Percentiles rank a stretch among this genome's conserved stretches.
phyloP scores from a whole-genome alignment of 1,139 yeast species.

The Nakaseomyces uthaithaninus region DNA sequence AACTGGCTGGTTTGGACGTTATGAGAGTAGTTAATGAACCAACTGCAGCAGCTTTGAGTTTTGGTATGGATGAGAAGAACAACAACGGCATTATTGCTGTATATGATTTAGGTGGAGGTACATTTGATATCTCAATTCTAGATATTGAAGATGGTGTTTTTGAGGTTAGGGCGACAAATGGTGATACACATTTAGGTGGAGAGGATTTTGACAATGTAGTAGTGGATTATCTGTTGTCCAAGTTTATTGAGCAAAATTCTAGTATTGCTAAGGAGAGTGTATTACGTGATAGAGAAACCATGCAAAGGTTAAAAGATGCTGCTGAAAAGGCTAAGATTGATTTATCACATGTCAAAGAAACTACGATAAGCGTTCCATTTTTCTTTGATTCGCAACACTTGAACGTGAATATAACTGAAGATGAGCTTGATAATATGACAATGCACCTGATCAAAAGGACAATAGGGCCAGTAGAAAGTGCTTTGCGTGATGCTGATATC shows the following conservation, averaged over 20 bases:
- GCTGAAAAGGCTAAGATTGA: slow-evolving; percentile 68
- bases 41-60: slow-evolving; percentile 76
- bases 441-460: slow-evolving; percentile 53
- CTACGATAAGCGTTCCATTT: slow-evolving; percentile 59
- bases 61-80: slow-evolving; percentile 47
- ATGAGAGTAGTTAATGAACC: slow-evolving; percentile 71
- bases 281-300: slow-evolving; percentile 22
- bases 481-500: slow-evolving; percentile 62
- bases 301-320: slow-evolving; percentile 65
- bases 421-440: slow-evolving; percentile 56
- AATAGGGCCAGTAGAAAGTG: slow-evolving; percentile 56
- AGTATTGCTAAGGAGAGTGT: slow-evolving; percentile 13
- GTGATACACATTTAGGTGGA: slow-evolving; percentile 78
- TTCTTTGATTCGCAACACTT: slow-evolving; percentile 45
- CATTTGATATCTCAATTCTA: slow-evolving; percentile 70
- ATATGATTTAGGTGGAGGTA: slow-evolving; percentile 78
- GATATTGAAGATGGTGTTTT: slow-evolving; percentile 78
- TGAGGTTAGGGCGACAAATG: slow-evolving; percentile 76
- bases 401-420: slow-evolving; percentile 47
- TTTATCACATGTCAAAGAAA: slow-evolving; percentile 49
- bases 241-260: slow-evolving; percentile 34
- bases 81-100: slow-evolving; percentile 60
- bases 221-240: slow-evolving; percentile 44
- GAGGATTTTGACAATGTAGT: slow-evolving; percentile 68
- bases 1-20: slow-evolving; percentile 56